Conservation (phyloP, 306 rosid species). For the Vigna trinervia region DNA sequence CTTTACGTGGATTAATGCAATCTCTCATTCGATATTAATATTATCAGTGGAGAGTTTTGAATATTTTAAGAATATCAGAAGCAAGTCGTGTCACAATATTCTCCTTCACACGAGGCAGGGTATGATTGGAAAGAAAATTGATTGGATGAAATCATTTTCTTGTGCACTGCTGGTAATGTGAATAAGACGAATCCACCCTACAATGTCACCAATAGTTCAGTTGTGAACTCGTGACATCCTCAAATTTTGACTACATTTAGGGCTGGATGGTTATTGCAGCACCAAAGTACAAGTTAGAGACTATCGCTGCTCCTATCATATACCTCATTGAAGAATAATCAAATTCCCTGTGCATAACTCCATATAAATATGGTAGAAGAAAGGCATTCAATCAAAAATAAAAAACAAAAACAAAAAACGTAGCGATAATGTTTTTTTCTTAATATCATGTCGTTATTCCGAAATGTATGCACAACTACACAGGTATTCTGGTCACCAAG, state of each 20-base stretch:
- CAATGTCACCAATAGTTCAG: background rate
- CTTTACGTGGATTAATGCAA: slow-evolving; percentile 17
- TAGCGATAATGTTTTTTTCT: background rate
- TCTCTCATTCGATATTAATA: background rate
- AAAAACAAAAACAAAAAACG: slow-evolving; percentile 1
- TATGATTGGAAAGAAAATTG: background rate
- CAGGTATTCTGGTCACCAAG: slow-evolving; percentile 23
- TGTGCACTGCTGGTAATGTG: background rate
- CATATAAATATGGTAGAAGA: slow-evolving; percentile 2
- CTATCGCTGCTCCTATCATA: background rate
- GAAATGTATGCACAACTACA: slow-evolving; percentile 6
- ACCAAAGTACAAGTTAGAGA: background rate
- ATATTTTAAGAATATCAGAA: background rate
- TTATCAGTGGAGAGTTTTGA: background rate
- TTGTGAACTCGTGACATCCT: background rate
- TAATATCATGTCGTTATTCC: background rate
- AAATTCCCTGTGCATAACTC: background rate
- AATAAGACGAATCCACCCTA: slow-evolving; percentile 11
- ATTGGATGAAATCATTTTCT: background rate
- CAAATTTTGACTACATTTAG: background rate
- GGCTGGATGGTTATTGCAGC: background rate
- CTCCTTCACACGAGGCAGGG: background rate
- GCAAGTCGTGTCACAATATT: background rate
- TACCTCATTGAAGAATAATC: slow-evolving; percentile 17
- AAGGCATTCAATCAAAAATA: slow-evolving; percentile 14